Evolutionary conservation across 139 green algal genomes (phyloP).

Genomic region (Chlamydomonas sp.): DNA sequence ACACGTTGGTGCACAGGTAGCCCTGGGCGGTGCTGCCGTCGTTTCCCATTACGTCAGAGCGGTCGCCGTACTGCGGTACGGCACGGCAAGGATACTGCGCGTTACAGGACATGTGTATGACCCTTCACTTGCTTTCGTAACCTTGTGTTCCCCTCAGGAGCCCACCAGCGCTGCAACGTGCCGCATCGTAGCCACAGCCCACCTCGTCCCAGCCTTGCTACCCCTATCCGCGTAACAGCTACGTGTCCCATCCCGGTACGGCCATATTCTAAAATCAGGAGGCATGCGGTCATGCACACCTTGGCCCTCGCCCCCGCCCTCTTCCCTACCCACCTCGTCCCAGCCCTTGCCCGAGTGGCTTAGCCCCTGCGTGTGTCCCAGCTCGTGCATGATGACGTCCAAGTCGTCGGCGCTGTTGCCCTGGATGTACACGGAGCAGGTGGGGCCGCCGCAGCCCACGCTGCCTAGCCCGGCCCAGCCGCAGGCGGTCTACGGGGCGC

Average conservation of each 20-base stretch:
- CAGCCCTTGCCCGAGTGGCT: conserved; percentile 19
- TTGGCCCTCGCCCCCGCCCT: too few relatives aligned
- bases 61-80: conserved; percentile 6
- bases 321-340: conserved; percentile 1
- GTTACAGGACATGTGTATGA: background rate
- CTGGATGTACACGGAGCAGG: conserved; percentile 35
- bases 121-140: background rate
- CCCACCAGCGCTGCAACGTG: too few relatives aligned
- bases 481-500: background rate
- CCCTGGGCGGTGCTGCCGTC: background rate
- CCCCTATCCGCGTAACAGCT: too few relatives aligned
- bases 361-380: conserved; percentile 34
- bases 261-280: too few relatives aligned
- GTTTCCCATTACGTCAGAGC: conserved; percentile 15
- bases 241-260: too few relatives aligned
- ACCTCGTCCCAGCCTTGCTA: too few relatives aligned
- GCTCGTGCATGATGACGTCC: conserved; percentile 27
- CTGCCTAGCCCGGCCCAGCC: conserved; percentile 20
- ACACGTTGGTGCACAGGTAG: conserved; percentile 31
- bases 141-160: too few relatives aligned
- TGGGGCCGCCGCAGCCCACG: conserved; percentile 17
- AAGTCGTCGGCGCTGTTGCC: background rate
- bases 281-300: too few relatives aligned
- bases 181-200: background rate
- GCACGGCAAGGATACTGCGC: background rate